phyloP scores from a whole-genome alignment of 768 basidiomycete species.

The Leccinum disarticulatum region DNA sequence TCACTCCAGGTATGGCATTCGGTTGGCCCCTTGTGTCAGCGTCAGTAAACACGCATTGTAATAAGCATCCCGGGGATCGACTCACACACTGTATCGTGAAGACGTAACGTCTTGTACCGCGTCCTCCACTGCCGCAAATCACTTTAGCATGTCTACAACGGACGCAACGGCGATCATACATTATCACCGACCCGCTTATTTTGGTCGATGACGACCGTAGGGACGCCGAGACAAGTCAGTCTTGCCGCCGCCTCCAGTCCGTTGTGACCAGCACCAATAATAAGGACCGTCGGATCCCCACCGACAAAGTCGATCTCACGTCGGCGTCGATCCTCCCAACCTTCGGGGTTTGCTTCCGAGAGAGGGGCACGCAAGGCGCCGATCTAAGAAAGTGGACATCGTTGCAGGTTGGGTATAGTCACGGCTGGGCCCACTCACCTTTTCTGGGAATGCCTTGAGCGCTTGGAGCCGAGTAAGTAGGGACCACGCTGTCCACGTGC shows the following conservation, averaged over 20 bases:
- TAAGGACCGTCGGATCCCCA: slow-evolving; percentile 53
- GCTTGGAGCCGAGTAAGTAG: slow-evolving; percentile 59
- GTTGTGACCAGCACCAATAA: slow-evolving; percentile 66
- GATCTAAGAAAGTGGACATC: slow-evolving; percentile 8
- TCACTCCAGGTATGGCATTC: slow-evolving; percentile 55
- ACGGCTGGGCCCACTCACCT: slow-evolving; percentile 19
- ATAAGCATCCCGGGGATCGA: slow-evolving; percentile 8
- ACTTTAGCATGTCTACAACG: background rate
- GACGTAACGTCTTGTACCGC: slow-evolving; percentile 53
- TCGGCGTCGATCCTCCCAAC: slow-evolving; percentile 49
- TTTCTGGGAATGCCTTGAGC: slow-evolving; percentile 52
- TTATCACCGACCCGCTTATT: slow-evolving; percentile 51
- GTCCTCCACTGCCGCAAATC: slow-evolving; percentile 43
- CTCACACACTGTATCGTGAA: slow-evolving; percentile 54
- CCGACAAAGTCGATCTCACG: slow-evolving; percentile 44
- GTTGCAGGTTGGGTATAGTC: background rate
- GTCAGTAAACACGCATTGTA: slow-evolving; percentile 1
- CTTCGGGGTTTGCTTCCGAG: slow-evolving; percentile 39
- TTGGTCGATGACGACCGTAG: slow-evolving; percentile 54
- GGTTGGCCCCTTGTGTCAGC: slow-evolving; percentile 42
- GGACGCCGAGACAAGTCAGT: slow-evolving; percentile 56
- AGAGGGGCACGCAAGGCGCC: slow-evolving; percentile 42
- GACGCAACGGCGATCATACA: slow-evolving; percentile 8
- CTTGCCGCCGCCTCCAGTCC: slow-evolving; percentile 65
- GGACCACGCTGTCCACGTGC: slow-evolving; percentile 57